These are phyloP conservation scores for Phytophthora brassicae DNA, from an alignment of 352 stramenopile species.

Conservation along the genomic window DNA sequence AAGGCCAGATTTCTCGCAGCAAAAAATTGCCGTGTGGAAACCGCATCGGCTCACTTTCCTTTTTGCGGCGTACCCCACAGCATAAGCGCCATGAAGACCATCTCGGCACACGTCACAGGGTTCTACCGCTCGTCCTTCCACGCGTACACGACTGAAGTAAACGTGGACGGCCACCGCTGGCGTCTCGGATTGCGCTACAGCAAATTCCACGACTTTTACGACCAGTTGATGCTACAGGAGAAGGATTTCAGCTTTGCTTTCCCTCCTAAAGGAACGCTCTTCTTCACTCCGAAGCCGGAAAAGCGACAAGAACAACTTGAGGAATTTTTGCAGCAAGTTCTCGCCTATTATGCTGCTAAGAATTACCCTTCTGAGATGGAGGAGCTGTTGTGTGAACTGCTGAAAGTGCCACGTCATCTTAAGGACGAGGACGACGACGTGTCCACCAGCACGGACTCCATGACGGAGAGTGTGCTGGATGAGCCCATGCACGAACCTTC, in stretches of 20 bases:
- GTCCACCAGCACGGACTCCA: constrained; percentile 42
- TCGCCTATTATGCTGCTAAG: constrained; percentile 41
- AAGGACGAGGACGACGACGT: constrained; percentile 31
- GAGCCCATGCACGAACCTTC: constrained; percentile 28
- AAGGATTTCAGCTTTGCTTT: constrained; percentile 56
- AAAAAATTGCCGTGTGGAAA: constrained; percentile 26
- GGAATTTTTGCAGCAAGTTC: constrained; percentile 53
- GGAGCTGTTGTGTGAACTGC: constrained; percentile 54
- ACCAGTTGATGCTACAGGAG: constrained; percentile 43
- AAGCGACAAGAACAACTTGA: constrained; percentile 64
- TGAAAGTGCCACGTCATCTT: constrained; percentile 51
- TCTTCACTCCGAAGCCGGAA: constrained; percentile 60
- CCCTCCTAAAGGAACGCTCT: constrained; percentile 64
- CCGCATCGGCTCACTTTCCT: constrained; percentile 19
- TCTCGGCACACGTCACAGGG: constrained; percentile 48
- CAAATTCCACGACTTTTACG: constrained; percentile 63
- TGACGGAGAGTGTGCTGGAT: constrained; percentile 38
- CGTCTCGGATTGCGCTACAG: constrained; percentile 67
- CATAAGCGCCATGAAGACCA: constrained; percentile 36
- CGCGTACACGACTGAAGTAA: constrained; percentile 64
- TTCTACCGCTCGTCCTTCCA: constrained; percentile 48
- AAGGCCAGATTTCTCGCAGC: constrained; percentile 9
- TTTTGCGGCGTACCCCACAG: constrained; percentile 11
- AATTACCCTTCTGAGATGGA: constrained; percentile 34
- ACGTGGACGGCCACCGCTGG: constrained; percentile 39